Conservation (phyloP, 306 rosid species). For the Malus fusca region DNA sequence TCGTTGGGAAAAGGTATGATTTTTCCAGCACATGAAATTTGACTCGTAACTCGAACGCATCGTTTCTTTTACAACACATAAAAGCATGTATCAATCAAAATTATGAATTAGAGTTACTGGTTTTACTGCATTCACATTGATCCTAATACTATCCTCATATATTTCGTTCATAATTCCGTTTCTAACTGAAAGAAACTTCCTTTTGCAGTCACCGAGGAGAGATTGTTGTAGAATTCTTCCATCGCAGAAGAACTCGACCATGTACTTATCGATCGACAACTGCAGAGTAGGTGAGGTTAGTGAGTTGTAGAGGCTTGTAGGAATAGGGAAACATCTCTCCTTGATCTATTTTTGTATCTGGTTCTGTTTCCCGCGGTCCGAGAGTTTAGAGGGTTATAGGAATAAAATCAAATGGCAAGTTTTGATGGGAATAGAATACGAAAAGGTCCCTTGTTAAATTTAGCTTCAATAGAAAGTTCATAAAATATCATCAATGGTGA, state of each 20-base stretch:
- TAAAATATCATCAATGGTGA: slow-evolving; percentile 2
- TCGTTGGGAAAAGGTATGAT: slow-evolving; percentile 72
- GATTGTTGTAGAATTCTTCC: slow-evolving; percentile 80
- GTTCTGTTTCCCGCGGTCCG: slow-evolving; percentile 8
- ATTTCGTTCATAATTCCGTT: not conserved
- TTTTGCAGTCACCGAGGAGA: slow-evolving; percentile 83
- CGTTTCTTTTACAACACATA: not conserved
- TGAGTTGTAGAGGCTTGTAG: slow-evolving; percentile 35
- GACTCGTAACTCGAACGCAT: not conserved
- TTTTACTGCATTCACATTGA: not conserved
- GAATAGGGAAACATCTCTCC: slow-evolving; percentile 3
- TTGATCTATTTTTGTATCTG: not conserved
- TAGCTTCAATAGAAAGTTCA: slow-evolving; percentile 14
- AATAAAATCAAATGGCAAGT: slow-evolving; percentile 11
- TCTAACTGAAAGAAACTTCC: slow-evolving; percentile 13
- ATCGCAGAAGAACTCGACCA: slow-evolving; percentile 31
- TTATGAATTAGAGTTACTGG: not conserved
- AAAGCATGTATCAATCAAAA: not conserved
- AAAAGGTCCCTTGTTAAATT: slow-evolving; percentile 7
- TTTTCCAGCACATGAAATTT: not conserved
- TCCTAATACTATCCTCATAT: not conserved
- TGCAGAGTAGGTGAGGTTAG: slow-evolving; percentile 60
- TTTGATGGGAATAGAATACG: slow-evolving; percentile 8
- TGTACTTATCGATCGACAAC: slow-evolving; percentile 58
- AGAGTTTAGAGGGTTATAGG: slow-evolving; percentile 12